A percentile compares a stretch with the other conserved stretches of the same genome.
phyloP scores from a whole-genome alignment of 1,139 yeast genomes.

The Hansenula sp. region DNA sequence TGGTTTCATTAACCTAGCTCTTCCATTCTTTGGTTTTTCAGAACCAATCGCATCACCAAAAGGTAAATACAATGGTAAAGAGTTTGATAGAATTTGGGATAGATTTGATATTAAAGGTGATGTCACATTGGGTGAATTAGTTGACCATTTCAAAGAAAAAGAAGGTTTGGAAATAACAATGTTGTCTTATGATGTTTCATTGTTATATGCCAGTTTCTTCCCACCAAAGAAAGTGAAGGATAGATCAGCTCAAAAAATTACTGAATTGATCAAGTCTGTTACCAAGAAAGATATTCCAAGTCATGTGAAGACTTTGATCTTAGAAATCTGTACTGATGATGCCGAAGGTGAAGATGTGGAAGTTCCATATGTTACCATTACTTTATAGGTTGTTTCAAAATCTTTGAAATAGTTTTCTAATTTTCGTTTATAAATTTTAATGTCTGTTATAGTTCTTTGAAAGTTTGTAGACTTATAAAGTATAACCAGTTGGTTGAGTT shows the following conservation, averaged over 20 bases:
- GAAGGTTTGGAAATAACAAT: conserved; percentile 87
- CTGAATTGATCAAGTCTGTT: conserved; percentile 74
- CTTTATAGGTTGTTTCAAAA: conserved; percentile 27
- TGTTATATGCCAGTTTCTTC: conserved; percentile 89
- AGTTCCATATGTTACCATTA: conserved; percentile 77
- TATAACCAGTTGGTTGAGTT: background rate
- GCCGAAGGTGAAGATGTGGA: conserved; percentile 92
- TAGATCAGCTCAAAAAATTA: conserved; percentile 61
- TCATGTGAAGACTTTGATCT: conserved; percentile 71
- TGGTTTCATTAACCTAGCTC: conserved; percentile 89
- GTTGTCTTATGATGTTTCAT: conserved; percentile 88
- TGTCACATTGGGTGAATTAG: conserved; percentile 68
- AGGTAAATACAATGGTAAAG: conserved; percentile 75
- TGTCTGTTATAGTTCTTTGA: background rate
- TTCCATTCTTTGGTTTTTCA: conserved; percentile 95
- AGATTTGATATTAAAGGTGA: conserved; percentile 81
- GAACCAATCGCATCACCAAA: conserved; percentile 89
- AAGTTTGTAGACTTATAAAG: background rate
- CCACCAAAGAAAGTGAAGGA: conserved; percentile 88
- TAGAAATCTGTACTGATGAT: conserved; percentile 93
- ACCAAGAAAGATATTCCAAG: conserved; percentile 80
- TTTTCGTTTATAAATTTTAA: background rate
- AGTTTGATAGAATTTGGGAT: conserved; percentile 92
- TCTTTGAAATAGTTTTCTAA: background rate
- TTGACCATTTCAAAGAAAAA: conserved; percentile 71